phyloP scores from a whole-genome alignment of 305 asterid species.

The Fraxinus greggii region DNA sequence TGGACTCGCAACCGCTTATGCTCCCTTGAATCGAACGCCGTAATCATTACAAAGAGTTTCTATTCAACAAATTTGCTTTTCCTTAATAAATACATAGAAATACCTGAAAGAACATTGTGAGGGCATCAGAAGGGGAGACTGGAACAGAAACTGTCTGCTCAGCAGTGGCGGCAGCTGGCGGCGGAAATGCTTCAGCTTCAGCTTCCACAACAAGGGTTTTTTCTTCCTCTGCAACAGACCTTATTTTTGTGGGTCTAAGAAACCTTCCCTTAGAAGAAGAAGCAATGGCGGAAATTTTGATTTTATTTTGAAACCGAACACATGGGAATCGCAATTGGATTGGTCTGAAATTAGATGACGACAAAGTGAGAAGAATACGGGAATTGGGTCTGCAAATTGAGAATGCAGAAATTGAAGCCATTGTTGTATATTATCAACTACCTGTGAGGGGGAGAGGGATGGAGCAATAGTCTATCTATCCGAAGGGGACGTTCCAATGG shows the following conservation, averaged over 20 bases:
- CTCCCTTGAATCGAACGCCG: background rate
- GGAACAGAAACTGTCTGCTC: constrained; percentile 74
- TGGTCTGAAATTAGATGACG: constrained; percentile 15
- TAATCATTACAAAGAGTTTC: background rate
- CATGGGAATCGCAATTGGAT: constrained; percentile 20
- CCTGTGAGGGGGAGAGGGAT: background rate
- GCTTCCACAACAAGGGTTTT: constrained; percentile 28
- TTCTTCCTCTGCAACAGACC: constrained; percentile 55
- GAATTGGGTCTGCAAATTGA: constrained; percentile 28
- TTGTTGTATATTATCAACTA: constrained; percentile 2
- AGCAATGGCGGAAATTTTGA: constrained; percentile 26
- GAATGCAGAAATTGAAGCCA: constrained; percentile 46
- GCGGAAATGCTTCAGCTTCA: constrained; percentile 29
- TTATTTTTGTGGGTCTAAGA: constrained; percentile 25
- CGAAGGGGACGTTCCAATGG: no score
- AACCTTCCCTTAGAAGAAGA: constrained; percentile 17
- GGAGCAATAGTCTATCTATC: background rate
- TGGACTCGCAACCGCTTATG: background rate
- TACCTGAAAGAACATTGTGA: constrained; percentile 85
- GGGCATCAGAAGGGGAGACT: constrained; percentile 76
- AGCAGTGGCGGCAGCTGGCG: constrained; percentile 14
- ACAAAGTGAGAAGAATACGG: constrained; percentile 6
- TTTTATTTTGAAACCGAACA: constrained; percentile 24
- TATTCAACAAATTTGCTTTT: background rate
- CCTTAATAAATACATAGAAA: background rate